These are phyloP conservation scores for Cutaneotrichosporon spelunceum DNA, from an alignment of 1,284 basidiomycete genomes.

Conservation along the genomic window DNA sequence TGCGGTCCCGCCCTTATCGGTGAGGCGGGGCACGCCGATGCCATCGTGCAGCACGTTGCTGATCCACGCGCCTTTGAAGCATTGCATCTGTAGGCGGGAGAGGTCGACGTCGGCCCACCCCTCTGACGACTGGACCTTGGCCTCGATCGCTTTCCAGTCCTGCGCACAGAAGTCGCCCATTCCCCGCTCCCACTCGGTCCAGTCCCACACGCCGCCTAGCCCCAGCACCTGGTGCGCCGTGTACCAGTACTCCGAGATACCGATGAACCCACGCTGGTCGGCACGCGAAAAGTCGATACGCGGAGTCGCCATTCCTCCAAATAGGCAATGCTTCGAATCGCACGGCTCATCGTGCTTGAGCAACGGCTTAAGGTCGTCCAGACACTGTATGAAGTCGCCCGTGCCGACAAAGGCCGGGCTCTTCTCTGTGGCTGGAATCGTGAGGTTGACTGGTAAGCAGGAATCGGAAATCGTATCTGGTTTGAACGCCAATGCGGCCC, in stretches of 20 bases:
- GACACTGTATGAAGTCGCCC: conserved; percentile 83
- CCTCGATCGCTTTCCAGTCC: conserved; percentile 73
- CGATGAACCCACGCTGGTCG: conserved; percentile 73
- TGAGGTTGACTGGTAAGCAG: conserved; percentile 78
- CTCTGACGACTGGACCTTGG: conserved; percentile 61
- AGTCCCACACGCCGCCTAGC: conserved; percentile 91
- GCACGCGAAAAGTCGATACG: conserved; percentile 85
- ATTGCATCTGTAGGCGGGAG: conserved; percentile 88
- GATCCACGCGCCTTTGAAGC: conserved; percentile 99
- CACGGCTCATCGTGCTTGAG: conserved; percentile 85
- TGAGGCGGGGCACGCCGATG: conserved; percentile 86
- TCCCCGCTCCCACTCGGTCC: conserved; percentile 89
- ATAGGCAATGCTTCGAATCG: conserved; percentile 81
- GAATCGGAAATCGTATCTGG: conserved; percentile 60
- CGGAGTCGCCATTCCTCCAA: conserved; percentile 86
- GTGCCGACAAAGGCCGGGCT: conserved; percentile 74
- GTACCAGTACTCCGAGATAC: conserved; percentile 99
- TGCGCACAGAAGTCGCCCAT: conserved; percentile 80
- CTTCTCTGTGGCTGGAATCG: conserved; percentile 54
- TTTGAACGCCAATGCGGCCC: neutral
- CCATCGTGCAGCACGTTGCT: conserved; percentile 95
- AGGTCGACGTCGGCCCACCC: conserved; percentile 71
- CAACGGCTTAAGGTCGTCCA: conserved; percentile 68
- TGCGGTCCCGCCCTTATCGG: conserved; percentile 69
- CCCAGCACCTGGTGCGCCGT: conserved; percentile 85